phyloP scores from a whole-genome alignment of 106 monocot species.

The Allium fistulosum region DNA sequence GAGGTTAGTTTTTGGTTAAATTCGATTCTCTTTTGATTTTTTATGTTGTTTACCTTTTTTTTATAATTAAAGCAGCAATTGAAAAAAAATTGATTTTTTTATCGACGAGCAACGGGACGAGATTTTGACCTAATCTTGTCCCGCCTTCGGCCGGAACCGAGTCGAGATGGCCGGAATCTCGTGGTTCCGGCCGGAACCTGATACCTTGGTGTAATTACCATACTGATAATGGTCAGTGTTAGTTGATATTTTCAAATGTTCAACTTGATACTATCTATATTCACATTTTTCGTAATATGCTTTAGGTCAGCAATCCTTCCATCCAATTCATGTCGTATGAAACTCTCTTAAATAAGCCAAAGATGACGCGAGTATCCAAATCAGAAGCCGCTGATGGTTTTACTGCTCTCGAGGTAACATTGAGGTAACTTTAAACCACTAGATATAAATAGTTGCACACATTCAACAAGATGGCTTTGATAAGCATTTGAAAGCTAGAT shows the following conservation, averaged over 20 bases:
- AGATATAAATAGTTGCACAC: no score
- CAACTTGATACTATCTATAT: background rate
- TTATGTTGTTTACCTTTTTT: no score
- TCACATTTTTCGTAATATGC: background rate
- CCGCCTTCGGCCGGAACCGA: no score
- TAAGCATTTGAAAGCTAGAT: no score
- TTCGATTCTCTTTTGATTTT: no score
- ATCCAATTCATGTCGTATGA: constrained; percentile 98
- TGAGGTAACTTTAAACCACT: no score
- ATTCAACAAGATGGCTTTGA: no score
- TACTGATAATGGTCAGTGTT: constrained; percentile 83
- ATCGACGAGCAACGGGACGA: background rate
- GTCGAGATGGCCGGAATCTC: no score
- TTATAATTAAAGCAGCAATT: no score
- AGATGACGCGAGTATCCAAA: constrained; percentile 48
- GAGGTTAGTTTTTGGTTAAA: no score
- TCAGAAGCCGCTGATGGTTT: constrained; percentile 65
- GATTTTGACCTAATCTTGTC: constrained; percentile 7
- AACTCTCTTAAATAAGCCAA: constrained; percentile 73
- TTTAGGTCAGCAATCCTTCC: constrained; percentile 91
- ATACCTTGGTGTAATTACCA: constrained; percentile 81
- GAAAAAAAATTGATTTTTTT: no score
- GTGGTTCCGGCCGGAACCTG: no score
- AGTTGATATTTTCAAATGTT: constrained; percentile 1
- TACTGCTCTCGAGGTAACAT: constrained; percentile 65